Evolutionary conservation across 345 rosid genomes (phyloP), one percentile per base, ranked within the genome.

Genomic region (Salix exigua): DNA sequence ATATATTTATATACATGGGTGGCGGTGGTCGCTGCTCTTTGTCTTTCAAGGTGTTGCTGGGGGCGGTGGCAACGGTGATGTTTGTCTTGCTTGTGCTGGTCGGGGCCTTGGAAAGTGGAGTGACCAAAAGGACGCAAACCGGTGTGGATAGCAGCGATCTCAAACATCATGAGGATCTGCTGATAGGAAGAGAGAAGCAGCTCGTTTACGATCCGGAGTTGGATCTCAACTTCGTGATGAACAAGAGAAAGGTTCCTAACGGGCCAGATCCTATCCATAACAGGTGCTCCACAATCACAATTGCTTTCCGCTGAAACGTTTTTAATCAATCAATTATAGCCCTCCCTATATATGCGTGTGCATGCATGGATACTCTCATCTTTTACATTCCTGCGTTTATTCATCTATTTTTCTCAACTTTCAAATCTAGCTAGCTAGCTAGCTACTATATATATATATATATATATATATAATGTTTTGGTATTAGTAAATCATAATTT

Each of bases 191-290:
- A 74, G 85, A 75, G 44, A 77, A 86, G 72, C 73, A 85, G 73
- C 76, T 80, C 46, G 68, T 73, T 66, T 72, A 73, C 46, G 76
- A 74, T 68, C 84, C 79, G 2, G 81, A 66, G 71, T 67, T 77
- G 73, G 89, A 89, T 79, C 81, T 88, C 78, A 86, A 88, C 83
- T 88, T 78, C 83, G 81, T 88, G 87, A 74, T 78, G 84, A 88
- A 89, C 92, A 91, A 88, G 76, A 85, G 99, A 86, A 83, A 85
- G 86, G 97, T 95, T 46, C 99, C 99, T 23, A 89, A 91, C 71
- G 99, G 98, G 63, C 92, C 98, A 6, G 99, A 95, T 86, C 99
- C 99, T 80, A 93, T 93, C 78, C 99, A 95, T 60, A 95, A 95
- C 90, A 93, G 99, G 99, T 92, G 19, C 48, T 35, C 26, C 62